Evolutionary conservation across 257 asterid species (phyloP).

Genomic region (Rubia yunnanensis): DNA sequence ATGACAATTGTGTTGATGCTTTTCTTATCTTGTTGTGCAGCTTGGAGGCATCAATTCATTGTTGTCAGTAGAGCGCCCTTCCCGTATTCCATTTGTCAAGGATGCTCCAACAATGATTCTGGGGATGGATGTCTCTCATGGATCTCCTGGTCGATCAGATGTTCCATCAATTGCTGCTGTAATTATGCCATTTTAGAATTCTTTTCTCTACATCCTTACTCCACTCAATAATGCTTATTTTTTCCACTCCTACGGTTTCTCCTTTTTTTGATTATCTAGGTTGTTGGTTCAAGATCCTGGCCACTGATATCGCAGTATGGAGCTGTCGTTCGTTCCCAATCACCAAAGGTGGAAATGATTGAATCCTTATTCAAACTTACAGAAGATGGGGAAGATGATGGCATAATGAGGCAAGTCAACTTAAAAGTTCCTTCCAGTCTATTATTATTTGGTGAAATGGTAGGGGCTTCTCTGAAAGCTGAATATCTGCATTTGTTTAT

Average conservation of each 20-base stretch:
- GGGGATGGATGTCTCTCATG: constrained; percentile 97
- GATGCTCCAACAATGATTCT: constrained; percentile 84
- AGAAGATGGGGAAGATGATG: constrained; percentile 78
- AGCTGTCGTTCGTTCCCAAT: constrained; percentile 86
- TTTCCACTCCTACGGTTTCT: constrained; percentile 15
- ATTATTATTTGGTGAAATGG: constrained; percentile 1
- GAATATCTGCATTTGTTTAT: constrained; percentile 13
- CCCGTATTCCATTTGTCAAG: constrained; percentile 40
- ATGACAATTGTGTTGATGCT: constrained; percentile 4
- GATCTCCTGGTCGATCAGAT: constrained; percentile 79
- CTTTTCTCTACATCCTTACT: background rate
- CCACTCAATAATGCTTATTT: constrained; percentile 14
- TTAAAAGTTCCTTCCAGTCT: constrained; percentile 7
- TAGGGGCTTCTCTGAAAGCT: constrained; percentile 9
- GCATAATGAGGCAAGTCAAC: constrained; percentile 67
- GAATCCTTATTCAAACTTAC: constrained; percentile 75
- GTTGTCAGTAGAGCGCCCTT: constrained; percentile 60
- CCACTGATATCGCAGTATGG: constrained; percentile 83
- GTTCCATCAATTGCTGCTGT: constrained; percentile 93
- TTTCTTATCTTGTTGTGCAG: constrained; percentile 26
- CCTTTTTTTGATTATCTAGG: constrained; percentile 34
- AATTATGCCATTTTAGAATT: constrained; percentile 22
- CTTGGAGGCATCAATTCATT: constrained; percentile 89
- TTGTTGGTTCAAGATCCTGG: constrained; percentile 91
- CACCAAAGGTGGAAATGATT: constrained; percentile 79